Percentiles rank a stretch among this genome's conserved stretches.
These are phyloP conservation scores for Aspergillus oerlinghausenensis DNA, from an alignment of 2,329 filamentous ascomycete species.

Conservation along the genomic window DNA sequence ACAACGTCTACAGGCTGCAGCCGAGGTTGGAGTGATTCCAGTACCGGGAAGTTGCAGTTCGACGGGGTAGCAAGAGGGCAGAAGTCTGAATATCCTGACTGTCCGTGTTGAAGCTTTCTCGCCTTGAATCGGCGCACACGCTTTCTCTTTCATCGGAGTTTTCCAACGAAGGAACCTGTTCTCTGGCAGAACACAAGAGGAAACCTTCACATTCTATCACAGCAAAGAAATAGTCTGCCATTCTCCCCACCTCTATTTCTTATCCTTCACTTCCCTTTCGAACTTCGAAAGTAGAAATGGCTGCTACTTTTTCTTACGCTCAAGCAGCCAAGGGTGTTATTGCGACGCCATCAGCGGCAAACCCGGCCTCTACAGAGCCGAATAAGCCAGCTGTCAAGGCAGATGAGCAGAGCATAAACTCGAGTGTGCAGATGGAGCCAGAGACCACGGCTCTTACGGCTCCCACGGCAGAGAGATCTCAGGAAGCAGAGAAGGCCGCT, in stretches of 20 bases:
- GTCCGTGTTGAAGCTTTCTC: constrained; percentile 23
- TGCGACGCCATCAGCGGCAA: constrained; percentile 43
- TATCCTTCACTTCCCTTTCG: constrained; percentile 6
- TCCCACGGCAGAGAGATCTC: constrained; percentile 45
- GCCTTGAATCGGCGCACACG: constrained; percentile 17
- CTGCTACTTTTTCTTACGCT: constrained; percentile 77
- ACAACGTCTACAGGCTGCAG: constrained; percentile 5
- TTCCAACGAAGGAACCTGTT: constrained; percentile 19
- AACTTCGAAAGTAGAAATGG: constrained; percentile 32
- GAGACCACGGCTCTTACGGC: constrained; percentile 39
- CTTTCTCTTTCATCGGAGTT: constrained; percentile 18
- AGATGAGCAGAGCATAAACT: constrained; percentile 27
- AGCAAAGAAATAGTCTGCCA: background rate
- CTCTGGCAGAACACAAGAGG: constrained; percentile 21
- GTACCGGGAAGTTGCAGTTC: constrained; percentile 22
- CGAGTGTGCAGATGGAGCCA: constrained; percentile 24
- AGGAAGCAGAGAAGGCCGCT: constrained; percentile 37
- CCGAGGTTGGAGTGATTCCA: constrained; percentile 18
- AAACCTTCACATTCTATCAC: background rate
- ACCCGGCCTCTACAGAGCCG: constrained; percentile 30
- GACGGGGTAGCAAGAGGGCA: constrained; percentile 27
- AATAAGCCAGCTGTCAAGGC: constrained; percentile 25
- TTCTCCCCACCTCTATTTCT: background rate
- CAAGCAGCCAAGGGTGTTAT: constrained; percentile 84
- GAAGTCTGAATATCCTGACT: constrained; percentile 21